Conservation (phyloP, 495 filamentous ascomycete genomes). For the Umbilicaria muhlenbergii region DNA sequence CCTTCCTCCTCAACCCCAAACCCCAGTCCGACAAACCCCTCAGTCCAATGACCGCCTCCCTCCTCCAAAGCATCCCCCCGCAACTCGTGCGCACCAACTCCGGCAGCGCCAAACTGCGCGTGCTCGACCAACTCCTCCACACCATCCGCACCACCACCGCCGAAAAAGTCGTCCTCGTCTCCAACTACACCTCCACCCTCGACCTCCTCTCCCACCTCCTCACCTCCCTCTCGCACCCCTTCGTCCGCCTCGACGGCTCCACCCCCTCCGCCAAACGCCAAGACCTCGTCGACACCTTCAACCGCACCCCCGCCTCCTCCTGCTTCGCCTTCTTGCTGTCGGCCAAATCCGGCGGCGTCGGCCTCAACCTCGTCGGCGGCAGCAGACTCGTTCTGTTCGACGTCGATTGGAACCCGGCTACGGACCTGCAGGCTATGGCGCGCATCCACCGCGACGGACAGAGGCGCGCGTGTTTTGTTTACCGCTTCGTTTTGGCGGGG, state of each 20-base stretch:
- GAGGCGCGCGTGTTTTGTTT: conserved; percentile 54
- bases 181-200: conserved; percentile 68
- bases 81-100: conserved; percentile 41
- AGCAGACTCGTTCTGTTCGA: conserved; percentile 66
- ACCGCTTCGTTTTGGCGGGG: conserved; percentile 56
- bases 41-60: conserved; percentile 25
- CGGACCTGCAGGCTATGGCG: conserved; percentile 75
- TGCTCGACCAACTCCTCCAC: conserved; percentile 53
- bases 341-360: conserved; percentile 61
- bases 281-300: conserved; percentile 63
- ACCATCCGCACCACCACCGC: conserved; percentile 40
- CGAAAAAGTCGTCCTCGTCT: conserved; percentile 70
- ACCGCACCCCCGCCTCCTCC: conserved; percentile 34
- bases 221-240: conserved; percentile 43
- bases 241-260: conserved; percentile 58
- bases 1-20: conserved; percentile 42
- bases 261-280: conserved; percentile 57
- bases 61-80: conserved; percentile 43
- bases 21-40: conserved; percentile 19
- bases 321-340: conserved; percentile 69
- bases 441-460: conserved; percentile 70
- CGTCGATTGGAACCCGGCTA: conserved; percentile 73
- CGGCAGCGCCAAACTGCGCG: conserved; percentile 54
- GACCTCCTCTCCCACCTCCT: conserved; percentile 53
- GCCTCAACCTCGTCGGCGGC: conserved; percentile 66